Evolutionary conservation across 2,329 filamentous ascomycete species (phyloP), one percentile per base, ranked within the genome.

Genomic region (Malbranchea zuffiana): DNA sequence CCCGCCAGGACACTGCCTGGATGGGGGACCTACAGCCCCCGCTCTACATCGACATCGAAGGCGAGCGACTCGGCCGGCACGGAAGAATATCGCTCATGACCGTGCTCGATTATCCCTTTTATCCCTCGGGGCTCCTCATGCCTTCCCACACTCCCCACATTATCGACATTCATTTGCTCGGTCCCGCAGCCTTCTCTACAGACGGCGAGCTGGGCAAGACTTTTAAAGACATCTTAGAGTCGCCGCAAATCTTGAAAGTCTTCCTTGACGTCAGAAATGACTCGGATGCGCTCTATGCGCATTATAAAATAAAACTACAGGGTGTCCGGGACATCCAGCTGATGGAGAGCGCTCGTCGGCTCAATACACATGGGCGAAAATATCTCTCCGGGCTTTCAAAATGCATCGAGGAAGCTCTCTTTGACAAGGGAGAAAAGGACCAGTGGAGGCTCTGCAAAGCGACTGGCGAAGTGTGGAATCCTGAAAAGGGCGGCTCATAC

Each of bases 201-300:
- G 8, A 37, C 4, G 35, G 29, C 5, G 16, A 8, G 3, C 45
- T 44, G 17, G 50, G 48, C 4, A 30, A 25, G 11, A 53, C 44
- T 2, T 41, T 59, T 1, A 62, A 63, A 42, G 28, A 32, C 0
- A 60, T 75, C 6, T 50, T 75, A 1, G 65, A 75, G 49, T 62
- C 56, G 0, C 5, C 42, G 0, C 5, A 30, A 0, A 63, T 68
- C 11, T 50, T 55, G 0, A 76, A 77, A 44, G 65, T 68, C 19
- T 63, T 77, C 41, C 77, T 75, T 45, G 73, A 78, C 41, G 59
- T 78, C 11, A 68, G 72, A 2, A 71, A 69, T 44, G 71, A 75
- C 45, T 71, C 73, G 0, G 68, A 76, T 44, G 71, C 72, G 0
- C 51, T 78, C 0, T 72, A 59, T 47, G 48, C 28, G 28, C 66